Base-by-base conservation (phyloP, 2,329 filamentous ascomycete species). In the Hymenoscyphus linearis region DNA sequence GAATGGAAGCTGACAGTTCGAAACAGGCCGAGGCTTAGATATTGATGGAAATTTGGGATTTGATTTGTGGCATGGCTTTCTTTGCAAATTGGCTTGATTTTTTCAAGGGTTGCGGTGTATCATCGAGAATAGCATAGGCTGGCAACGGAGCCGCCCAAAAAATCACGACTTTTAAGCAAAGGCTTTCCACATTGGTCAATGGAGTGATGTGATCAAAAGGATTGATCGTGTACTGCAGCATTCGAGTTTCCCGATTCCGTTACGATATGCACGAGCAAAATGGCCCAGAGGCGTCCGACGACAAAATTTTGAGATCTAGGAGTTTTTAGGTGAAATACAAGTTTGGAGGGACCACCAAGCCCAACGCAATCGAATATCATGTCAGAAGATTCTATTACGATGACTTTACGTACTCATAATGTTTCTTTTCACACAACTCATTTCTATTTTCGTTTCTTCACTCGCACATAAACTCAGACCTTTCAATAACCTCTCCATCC, bases 81-180 rank as follows among this genome's bases (percentile, higher is more conserved):
- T 67, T 68, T 67, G 65, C 63, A 67, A 61, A 64, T 60, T 31
- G 63, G 64, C 62, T 63, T 65, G 61, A 61, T 64, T 68, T 67
- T 68, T 64, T 60, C 58, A 59, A 66, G 66, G 65, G 62, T 62
- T 60, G 63, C 58, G 66, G 66, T 68, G 66, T 68, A 68, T 65
- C 64, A 65, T 65, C 67, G 65, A 71, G 70, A 71, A 72, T 71
- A 70, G 68, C 69, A 71, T 70, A 50, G 69, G 69, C 62, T 69
- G 68, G 64, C 65, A 68, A 68, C 66, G 69, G 67, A 66, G 44
- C 62, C 61, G 63, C 61, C 66, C 65, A 60, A 69, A 70, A 70
- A 69, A 70, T 70, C 69, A 71, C 65, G 66, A 69, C 65, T 50
- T 67, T 67, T 67, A 64, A 71, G 65, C 68, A 71, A 69, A 61